phyloP scores from a whole-genome alignment of 192 early-diverging fungal species.

The Backusella morwellensis region DNA sequence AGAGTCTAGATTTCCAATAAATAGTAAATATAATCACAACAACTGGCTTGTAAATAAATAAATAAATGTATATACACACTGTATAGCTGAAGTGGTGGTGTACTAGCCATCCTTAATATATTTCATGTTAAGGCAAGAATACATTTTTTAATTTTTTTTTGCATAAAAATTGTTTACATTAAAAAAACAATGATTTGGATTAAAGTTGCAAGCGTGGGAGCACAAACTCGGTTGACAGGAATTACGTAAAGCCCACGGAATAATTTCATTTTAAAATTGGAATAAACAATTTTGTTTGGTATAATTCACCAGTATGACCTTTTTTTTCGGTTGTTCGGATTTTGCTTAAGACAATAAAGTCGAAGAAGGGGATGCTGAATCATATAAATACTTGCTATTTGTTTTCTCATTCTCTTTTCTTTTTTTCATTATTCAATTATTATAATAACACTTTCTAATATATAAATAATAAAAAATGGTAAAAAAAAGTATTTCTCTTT shows the following conservation, averaged over 20 bases:
- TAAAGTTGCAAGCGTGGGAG: not conserved
- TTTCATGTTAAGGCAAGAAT: too few relatives aligned
- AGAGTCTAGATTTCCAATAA: too few relatives aligned
- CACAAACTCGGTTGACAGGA: not conserved
- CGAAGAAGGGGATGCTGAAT: not conserved
- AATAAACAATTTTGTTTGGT: not conserved
- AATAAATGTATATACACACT: too few relatives aligned
- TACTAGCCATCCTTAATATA: too few relatives aligned
- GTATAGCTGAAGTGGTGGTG: too few relatives aligned
- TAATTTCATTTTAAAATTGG: constrained; percentile 2
- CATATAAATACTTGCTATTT: constrained; percentile 5
- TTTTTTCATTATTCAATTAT: not conserved
- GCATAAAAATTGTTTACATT: not conserved
- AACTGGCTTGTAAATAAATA: too few relatives aligned
- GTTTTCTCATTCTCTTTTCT: not conserved
- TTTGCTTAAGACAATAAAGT: constrained; percentile 1
- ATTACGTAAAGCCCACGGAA: not conserved
- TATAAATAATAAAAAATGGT: not conserved
- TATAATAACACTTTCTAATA: not conserved
- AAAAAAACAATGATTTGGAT: not conserved
- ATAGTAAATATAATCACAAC: too few relatives aligned
- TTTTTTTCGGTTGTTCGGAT: not conserved
- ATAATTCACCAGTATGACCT: not conserved
- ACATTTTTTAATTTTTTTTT: too few relatives aligned
- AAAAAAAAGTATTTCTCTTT: not conserved